These are phyloP conservation scores for Grosmannia serpens DNA, from an alignment of 2,329 filamentous ascomycete species.

Conservation along the genomic window DNA sequence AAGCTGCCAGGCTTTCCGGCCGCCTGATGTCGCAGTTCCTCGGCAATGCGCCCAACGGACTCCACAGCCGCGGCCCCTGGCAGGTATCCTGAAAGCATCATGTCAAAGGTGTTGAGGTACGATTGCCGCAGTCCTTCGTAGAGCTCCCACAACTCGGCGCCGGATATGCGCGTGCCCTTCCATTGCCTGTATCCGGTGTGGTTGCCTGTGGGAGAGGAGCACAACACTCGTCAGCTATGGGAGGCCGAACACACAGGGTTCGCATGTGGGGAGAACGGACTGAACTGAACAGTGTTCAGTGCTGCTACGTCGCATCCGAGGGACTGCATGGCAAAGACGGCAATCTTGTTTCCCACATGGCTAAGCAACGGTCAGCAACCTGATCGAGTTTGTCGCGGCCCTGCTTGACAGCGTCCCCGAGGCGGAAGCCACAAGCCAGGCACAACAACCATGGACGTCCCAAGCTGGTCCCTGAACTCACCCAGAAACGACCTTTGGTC, in stretches of 20 bases:
- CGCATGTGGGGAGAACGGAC: conserved; percentile 39
- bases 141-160: conserved; percentile 71
- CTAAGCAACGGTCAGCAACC: conserved; percentile 30
- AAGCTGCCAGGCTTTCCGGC: conserved; percentile 61
- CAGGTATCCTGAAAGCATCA: conserved; percentile 90
- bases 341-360: conserved; percentile 97
- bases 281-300: conserved; percentile 95
- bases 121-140: conserved; percentile 78
- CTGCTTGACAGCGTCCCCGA: background rate
- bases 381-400: background rate
- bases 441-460: background rate
- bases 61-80: conserved; percentile 77
- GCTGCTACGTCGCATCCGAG: conserved; percentile 89
- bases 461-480: conserved; percentile 27
- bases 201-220: conserved; percentile 51
- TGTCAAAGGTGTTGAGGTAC: conserved; percentile 78
- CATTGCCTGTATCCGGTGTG: conserved; percentile 87
- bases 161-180: conserved; percentile 71
- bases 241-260: background rate
- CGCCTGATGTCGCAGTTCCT: conserved; percentile 61
- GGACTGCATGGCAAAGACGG: conserved; percentile 85
- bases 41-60: conserved; percentile 72
- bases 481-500: conserved; percentile 58
- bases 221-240: background rate
- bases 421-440: background rate